Conservation (phyloP, 2,329 filamentous ascomycete species). For the Coniella lustricola region DNA sequence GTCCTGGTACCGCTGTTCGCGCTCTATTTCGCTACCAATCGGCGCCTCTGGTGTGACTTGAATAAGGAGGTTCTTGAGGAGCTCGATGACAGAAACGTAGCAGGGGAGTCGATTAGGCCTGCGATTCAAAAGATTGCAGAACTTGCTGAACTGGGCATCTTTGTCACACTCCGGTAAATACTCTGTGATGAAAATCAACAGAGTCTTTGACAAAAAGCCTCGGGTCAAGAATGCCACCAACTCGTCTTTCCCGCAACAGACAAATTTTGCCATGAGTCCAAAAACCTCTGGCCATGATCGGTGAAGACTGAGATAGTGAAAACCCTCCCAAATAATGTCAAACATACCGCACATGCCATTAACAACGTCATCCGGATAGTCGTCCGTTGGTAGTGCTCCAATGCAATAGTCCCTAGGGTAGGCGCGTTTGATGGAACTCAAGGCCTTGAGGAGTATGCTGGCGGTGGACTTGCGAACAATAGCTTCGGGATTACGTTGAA, state of each 20-base stretch:
- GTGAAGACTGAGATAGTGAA: constrained; percentile 44
- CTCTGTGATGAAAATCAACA: constrained; percentile 58
- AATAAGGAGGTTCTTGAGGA: constrained; percentile 40
- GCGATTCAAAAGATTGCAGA: constrained; percentile 46
- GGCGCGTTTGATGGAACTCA: constrained; percentile 44
- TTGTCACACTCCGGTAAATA: constrained; percentile 35
- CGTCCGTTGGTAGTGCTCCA: constrained; percentile 6
- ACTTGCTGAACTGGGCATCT: constrained; percentile 46
- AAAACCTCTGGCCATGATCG: constrained; percentile 75
- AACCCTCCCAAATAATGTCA: constrained; percentile 51
- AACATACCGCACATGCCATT: constrained; percentile 40
- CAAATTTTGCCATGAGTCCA: constrained; percentile 60
- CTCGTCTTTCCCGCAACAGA: constrained; percentile 53
- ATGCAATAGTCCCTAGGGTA: constrained; percentile 42
- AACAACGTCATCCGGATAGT: constrained; percentile 31
- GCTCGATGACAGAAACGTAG: constrained; percentile 44
- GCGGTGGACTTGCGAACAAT: constrained; percentile 47
- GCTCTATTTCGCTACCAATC: constrained; percentile 12
- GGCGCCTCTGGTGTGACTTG: constrained; percentile 24
- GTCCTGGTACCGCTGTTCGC: constrained; percentile 33
- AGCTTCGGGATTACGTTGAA: constrained; percentile 54
- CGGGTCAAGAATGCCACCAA: constrained; percentile 51
- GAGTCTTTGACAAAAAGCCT: constrained; percentile 51
- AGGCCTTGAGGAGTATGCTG: constrained; percentile 43
- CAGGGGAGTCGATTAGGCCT: constrained; percentile 44